phyloP scores from a whole-genome alignment of 495 filamentous ascomycete species.

The Peziza echinospora region DNA sequence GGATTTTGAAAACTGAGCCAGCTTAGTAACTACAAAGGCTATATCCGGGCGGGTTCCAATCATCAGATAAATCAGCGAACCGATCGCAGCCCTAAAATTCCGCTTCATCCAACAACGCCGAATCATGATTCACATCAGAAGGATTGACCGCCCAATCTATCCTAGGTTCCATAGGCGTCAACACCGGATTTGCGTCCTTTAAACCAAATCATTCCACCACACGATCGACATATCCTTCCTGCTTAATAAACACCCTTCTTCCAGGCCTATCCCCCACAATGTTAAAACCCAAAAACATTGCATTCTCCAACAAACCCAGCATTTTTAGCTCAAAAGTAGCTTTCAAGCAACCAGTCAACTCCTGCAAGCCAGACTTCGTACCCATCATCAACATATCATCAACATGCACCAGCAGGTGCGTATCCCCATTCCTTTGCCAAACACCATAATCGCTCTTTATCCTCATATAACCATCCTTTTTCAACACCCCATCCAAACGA shows the following conservation, averaged over 20 bases:
- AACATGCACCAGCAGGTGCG: not conserved
- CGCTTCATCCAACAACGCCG: not conserved
- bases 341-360: not conserved
- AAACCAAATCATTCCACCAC: not conserved
- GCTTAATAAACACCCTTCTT: not conserved
- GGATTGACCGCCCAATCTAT: not conserved
- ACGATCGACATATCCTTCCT: not conserved
- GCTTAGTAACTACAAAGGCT: not conserved
- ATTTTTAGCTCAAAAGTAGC: not conserved
- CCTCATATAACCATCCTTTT: not conserved
- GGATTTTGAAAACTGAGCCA: not conserved
- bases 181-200: not conserved
- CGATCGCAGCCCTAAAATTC: not conserved
- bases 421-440: not conserved
- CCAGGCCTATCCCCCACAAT: not conserved
- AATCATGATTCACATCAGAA: not conserved
- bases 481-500: not conserved
- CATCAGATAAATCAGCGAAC: not conserved
- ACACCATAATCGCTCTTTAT: not conserved
- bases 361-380: not conserved
- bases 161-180: not conserved
- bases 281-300: not conserved
- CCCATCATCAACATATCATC: constrained; percentile 1
- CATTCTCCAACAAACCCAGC: not conserved
- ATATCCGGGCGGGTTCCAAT: not conserved